Evolutionary conservation across 495 filamentous ascomycete species (phyloP).

Genomic region (Hypoxylon fragiforme): DNA sequence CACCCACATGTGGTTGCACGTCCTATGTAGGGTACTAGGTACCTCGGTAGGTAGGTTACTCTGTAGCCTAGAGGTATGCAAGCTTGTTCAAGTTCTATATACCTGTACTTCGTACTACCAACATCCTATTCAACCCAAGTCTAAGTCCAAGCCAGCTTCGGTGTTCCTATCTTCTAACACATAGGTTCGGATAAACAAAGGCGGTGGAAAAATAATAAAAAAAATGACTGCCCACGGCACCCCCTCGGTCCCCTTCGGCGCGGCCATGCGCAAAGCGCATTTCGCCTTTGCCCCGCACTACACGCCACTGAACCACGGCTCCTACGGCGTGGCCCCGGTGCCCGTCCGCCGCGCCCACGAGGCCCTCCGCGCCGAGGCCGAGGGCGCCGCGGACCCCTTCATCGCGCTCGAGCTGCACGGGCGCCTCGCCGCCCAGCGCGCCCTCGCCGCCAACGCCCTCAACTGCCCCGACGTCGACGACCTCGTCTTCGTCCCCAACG

Average conservation of each 20-base stretch:
- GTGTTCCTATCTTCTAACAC: background rate
- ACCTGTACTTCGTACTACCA: background rate
- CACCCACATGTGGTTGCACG: too few species aligned
- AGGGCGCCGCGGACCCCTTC: constrained; percentile 42
- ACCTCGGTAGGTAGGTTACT: too few species aligned
- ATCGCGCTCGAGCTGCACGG: constrained; percentile 58
- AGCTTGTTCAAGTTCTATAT: too few species aligned
- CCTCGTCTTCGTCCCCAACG: constrained; percentile 75
- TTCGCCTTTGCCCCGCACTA: constrained; percentile 34
- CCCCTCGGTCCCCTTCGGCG: constrained; percentile 28
- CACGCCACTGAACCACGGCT: constrained; percentile 48
- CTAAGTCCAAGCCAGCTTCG: background rate
- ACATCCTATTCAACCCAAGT: background rate
- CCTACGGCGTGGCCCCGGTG: constrained; percentile 42
- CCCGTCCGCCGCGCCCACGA: constrained; percentile 32
- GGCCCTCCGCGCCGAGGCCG: constrained; percentile 31
- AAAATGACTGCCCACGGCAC: background rate
- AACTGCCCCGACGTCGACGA: constrained; percentile 58
- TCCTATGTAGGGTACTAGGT: too few species aligned
- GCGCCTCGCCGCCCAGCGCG: constrained; percentile 61
- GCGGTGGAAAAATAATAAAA: background rate
- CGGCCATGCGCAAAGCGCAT: constrained; percentile 30
- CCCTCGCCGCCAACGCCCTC: constrained; percentile 59
- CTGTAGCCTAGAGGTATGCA: too few species aligned
- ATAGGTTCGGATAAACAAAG: constrained; percentile 12